Conservation (phyloP, 2,329 filamentous ascomycete genomes). For the Rosellinia necatrix region DNA sequence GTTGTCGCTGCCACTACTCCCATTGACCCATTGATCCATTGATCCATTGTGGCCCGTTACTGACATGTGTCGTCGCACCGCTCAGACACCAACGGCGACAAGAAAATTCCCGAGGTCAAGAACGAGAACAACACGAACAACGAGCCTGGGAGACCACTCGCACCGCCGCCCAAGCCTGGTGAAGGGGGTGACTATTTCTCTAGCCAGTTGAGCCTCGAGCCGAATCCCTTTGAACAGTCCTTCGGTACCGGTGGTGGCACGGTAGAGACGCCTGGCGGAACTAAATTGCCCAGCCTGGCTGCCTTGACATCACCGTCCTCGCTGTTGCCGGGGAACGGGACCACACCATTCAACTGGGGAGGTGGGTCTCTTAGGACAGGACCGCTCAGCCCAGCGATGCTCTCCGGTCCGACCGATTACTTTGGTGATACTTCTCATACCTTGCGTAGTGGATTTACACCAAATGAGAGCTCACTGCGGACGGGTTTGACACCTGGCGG, state of each 20-base stretch:
- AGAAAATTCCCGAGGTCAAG: constrained; percentile 55
- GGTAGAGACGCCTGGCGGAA: constrained; percentile 80
- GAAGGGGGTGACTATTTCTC: constrained; percentile 68
- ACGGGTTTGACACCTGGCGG: constrained; percentile 93
- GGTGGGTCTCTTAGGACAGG: constrained; percentile 86
- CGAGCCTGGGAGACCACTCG: constrained; percentile 67
- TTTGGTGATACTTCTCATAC: constrained; percentile 76
- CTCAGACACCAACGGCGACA: constrained; percentile 50
- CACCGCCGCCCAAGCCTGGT: constrained; percentile 70
- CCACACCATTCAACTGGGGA: constrained; percentile 78
- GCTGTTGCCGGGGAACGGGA: constrained; percentile 73
- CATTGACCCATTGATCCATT: constrained; percentile 26
- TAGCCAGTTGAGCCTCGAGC: constrained; percentile 74
- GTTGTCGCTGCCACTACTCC: constrained; percentile 3
- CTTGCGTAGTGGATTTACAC: constrained; percentile 84
- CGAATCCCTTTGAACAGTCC: constrained; percentile 96
- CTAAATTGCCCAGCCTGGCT: constrained; percentile 85
- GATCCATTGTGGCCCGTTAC: constrained; percentile 29
- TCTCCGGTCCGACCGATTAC: constrained; percentile 89
- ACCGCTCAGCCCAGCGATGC: constrained; percentile 95
- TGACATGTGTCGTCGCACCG: constrained; percentile 31
- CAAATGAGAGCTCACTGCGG: constrained; percentile 92
- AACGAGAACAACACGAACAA: constrained; percentile 55
- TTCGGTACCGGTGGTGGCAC: constrained; percentile 68
- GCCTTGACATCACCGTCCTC: constrained; percentile 89